Base-by-base conservation (phyloP, 371 early-diverging fungal genomes). In the Capniomyces stellatus region DNA sequence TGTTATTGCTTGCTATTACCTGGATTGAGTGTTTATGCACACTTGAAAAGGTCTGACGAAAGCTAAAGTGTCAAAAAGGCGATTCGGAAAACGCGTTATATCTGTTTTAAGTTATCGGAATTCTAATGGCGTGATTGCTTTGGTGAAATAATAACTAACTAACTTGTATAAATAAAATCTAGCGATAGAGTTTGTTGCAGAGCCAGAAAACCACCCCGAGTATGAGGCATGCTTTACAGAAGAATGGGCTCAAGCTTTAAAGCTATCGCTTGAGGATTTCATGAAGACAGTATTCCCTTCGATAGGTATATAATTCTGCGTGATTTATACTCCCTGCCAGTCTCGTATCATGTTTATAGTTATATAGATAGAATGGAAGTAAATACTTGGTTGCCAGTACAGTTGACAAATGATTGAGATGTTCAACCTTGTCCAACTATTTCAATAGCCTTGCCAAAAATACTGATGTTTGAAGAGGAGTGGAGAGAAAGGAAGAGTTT, bases 281-380 rank as follows among this genome's bases (percentile, higher is more conserved):
- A 28, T 66, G 18, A 58, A 63, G 44, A 66, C 67, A 1, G 57
- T 65, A 49, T 66, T 66, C 22, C 65, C 65, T 13, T 61, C 67
- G 1, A 59, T 54, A 58, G 67, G 44, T 44, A 44, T 10, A 19
- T 10, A 22, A 6, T 44, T 10, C 44, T 25, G 4, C 8, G 19
- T 25, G 10, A 44, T 44, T 22, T 8, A 6, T 44, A 10, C 4
- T 12, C 12, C 21, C 4, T 44, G 44, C 6, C 25, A 22, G 44
- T 10, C 6, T 6, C 8, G 25, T 6, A 22, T 22, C 10, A 44
- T 22, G 25, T 22, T 12, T 22, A 19, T 44, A 10, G 4, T 25
- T 44, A 25, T 44, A 10, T 10, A 19, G 4, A 10, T 22, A 19
- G 4, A 10, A 6, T 4, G 8, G 44, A 44, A 22, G 21, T 19